Percentiles rank a stretch among this genome's conserved stretches.
Conservation (phyloP, 768 basidiomycete genomes). For the Russula lepida region DNA sequence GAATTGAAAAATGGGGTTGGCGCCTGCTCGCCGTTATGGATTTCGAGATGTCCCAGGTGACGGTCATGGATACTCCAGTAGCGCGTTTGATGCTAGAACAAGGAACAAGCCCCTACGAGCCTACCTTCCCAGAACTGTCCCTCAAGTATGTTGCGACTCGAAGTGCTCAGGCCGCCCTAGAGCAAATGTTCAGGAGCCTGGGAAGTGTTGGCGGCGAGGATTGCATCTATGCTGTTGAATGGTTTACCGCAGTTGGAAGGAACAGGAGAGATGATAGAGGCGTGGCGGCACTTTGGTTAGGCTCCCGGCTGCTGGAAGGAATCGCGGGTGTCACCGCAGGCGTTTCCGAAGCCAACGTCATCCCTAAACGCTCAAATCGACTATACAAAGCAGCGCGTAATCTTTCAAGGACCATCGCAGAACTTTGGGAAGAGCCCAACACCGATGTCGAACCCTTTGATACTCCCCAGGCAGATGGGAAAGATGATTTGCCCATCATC, state of each 20-base stretch:
- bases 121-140: constrained; percentile 50
- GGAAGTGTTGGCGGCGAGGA: constrained; percentile 62
- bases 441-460: constrained; percentile 17
- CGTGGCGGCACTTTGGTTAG: constrained; percentile 79
- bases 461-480: constrained; percentile 23
- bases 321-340: constrained; percentile 42
- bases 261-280: constrained; percentile 38
- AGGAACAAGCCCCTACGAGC: constrained; percentile 30
- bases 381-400: constrained; percentile 58
- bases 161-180: constrained; percentile 46
- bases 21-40: constrained; percentile 74
- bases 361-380: constrained; percentile 33
- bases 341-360: constrained; percentile 20
- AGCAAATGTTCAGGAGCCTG: constrained; percentile 63
- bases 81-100: constrained; percentile 51
- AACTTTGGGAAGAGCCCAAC: constrained; percentile 55
- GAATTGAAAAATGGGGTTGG: constrained; percentile 92
- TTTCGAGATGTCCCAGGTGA: constrained; percentile 48
- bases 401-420: constrained; percentile 54
- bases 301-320: constrained; percentile 69
- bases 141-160: constrained; percentile 49
- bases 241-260: constrained; percentile 56
- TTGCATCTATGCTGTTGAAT: constrained; percentile 72
- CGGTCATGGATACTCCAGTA: constrained; percentile 39
- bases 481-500: constrained; percentile 3